Evolutionary conservation across 148 eudicot species (phyloP).

Genomic region (Camellia lanceoleosa): DNA sequence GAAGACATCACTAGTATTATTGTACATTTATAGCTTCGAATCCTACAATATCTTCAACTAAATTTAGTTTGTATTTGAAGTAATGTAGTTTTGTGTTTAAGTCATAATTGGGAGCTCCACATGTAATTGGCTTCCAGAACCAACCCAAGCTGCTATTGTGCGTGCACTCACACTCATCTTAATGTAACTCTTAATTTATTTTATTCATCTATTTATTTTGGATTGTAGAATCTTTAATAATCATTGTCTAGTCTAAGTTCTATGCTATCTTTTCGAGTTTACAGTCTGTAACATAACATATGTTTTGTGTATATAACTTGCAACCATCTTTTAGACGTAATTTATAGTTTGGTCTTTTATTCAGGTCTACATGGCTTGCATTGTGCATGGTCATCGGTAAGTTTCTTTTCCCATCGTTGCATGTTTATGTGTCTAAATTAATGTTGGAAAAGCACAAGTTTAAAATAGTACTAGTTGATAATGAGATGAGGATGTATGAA

Average conservation of each 20-base stretch:
- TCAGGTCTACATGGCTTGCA: slow-evolving; percentile 95
- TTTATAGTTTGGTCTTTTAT: slow-evolving; percentile 20
- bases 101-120: neutral
- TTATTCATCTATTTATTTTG: neutral
- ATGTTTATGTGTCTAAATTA: neutral
- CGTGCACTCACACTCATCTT: neutral
- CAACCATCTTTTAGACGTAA: slow-evolving; percentile 11
- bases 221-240: neutral
- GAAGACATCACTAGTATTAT: neutral
- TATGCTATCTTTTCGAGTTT: neutral
- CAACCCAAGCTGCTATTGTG: neutral
- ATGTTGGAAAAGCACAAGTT: neutral
- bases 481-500: neutral
- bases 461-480: no score
- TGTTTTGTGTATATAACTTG: neutral
- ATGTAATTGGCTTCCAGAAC: neutral
- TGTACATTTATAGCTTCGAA: neutral
- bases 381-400: slow-evolving; percentile 76
- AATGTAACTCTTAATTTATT: neutral
- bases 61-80: neutral
- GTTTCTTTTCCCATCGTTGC: slow-evolving; percentile 8
- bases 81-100: neutral
- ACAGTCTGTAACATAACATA: neutral
- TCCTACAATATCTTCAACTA: neutral
- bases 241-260: slow-evolving; percentile 3